Base-by-base conservation (phyloP, 306 rosid species). In the Pyrus bretschneideri region DNA sequence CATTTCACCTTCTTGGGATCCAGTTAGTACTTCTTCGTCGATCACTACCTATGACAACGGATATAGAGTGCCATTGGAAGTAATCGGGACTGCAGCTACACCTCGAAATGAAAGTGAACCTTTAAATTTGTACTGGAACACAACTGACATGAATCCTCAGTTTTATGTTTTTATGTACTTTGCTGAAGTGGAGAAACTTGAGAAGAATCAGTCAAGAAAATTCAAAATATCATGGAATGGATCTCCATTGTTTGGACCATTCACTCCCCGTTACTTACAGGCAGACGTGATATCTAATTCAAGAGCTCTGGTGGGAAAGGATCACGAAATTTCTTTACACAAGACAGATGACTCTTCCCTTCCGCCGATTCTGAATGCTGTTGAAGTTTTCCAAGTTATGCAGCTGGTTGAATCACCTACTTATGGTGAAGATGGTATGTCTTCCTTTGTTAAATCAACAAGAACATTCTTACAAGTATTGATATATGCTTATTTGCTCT, bases 331-430 rank as follows among this genome's bases (percentile, higher is more conserved):
- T 82, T 85, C 91, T 14, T 80, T 91, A 63, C 73, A 46, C 29
- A 87, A 76, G 68, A 79, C 89, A 0, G 64, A 73, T 52, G 86
- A 85, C 76, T 88, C 93, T 15, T 81, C 82, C 11, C 90, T 81
- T 78, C 89, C 93, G 0, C 93, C 96, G 3, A 87, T 89, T 80
- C 89, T 91, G 74, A 89, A 89, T 73, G 93, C 90, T 15, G 78
- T 86, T 70, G 93, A 91, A 86, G 74, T 86, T 81, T 89, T 75
- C 81, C 69, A 73, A 58, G 83, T 81, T 21, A 73, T 76, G 70
- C 70, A 63, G 45, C 67, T 18, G 80, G 45, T 66, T 18, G 80
- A 77, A 69, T 75, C 75, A 22, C 75, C 83, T 65, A 89, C 93
- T 29, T 57, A 75, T 63, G 72, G 78, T 22, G 72, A 79, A 72